Conservation (phyloP, 2,329 filamentous ascomycete genomes). For the Hypomyces rosellus region DNA sequence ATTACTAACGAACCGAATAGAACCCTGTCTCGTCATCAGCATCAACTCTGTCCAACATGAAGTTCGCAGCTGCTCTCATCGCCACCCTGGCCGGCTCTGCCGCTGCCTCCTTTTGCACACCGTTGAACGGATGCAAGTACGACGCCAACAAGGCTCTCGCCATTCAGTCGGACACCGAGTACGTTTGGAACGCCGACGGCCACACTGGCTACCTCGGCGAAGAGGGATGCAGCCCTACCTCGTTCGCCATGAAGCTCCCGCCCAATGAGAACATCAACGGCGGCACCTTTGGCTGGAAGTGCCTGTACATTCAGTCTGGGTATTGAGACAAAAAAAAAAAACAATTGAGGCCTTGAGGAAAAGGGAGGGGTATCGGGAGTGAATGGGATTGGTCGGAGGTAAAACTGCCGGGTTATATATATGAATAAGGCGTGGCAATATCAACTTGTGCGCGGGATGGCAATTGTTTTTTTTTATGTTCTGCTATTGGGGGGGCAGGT, state of each 20-base stretch:
- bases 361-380: neutral
- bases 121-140: neutral
- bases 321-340: no score
- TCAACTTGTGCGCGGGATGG: neutral
- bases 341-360: no score
- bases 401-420: no score
- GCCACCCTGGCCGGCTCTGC: neutral
- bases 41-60: neutral
- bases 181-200: neutral
- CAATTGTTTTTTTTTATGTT: neutral
- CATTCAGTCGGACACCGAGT: neutral
- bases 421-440: no score
- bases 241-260: neutral
- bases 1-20: neutral
- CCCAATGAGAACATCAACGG: neutral
- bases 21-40: neutral
- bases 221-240: neutral
- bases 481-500: neutral
- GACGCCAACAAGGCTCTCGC: neutral
- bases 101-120: neutral
- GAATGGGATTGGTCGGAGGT: neutral
- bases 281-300: neutral
- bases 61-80: neutral
- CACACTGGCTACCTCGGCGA: neutral
- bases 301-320: neutral